Conservation (phyloP, 1,139 yeast species). For the Candida pseudoviswanathii region DNA sequence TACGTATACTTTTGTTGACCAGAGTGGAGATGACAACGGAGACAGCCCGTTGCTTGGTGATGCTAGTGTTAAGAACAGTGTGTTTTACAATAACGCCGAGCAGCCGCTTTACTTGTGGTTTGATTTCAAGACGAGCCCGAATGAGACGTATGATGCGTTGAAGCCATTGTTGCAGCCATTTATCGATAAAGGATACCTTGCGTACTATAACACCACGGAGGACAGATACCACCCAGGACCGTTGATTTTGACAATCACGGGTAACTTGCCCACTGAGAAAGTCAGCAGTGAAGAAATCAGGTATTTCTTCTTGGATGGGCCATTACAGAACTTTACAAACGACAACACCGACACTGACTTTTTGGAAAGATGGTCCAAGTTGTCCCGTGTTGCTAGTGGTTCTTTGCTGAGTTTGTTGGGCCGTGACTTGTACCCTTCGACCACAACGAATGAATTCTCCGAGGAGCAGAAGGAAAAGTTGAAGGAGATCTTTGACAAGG, state of each 20-base stretch:
- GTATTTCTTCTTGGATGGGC: constrained; percentile 44
- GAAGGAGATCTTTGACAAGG: constrained; percentile 25
- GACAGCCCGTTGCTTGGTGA: constrained; percentile 17
- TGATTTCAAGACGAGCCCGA: constrained; percentile 44
- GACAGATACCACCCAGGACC: constrained; percentile 36
- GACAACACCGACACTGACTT: constrained; percentile 11
- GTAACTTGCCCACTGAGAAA: constrained; percentile 38
- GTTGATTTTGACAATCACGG: constrained; percentile 41
- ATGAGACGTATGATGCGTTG: constrained; percentile 32
- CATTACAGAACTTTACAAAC: constrained; percentile 28
- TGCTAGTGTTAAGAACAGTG: constrained; percentile 26
- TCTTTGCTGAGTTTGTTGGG: constrained; percentile 36
- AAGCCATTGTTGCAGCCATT: constrained; percentile 33
- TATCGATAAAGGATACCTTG: constrained; percentile 34
- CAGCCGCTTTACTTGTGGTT: constrained; percentile 43
- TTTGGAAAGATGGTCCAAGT: constrained; percentile 24
- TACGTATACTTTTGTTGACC: constrained; percentile 16
- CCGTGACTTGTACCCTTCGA: constrained; percentile 18
- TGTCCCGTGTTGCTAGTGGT: constrained; percentile 40
- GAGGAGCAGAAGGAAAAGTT: constrained; percentile 23
- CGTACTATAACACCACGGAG: constrained; percentile 31
- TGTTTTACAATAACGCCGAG: constrained; percentile 44
- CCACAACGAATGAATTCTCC: constrained; percentile 21
- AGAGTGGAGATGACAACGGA: constrained; percentile 11
- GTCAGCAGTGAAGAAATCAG: constrained; percentile 27